These are phyloP conservation scores for Saccharomycopsis malanga DNA, from an alignment of 805 yeast species.

Conservation along the genomic window DNA sequence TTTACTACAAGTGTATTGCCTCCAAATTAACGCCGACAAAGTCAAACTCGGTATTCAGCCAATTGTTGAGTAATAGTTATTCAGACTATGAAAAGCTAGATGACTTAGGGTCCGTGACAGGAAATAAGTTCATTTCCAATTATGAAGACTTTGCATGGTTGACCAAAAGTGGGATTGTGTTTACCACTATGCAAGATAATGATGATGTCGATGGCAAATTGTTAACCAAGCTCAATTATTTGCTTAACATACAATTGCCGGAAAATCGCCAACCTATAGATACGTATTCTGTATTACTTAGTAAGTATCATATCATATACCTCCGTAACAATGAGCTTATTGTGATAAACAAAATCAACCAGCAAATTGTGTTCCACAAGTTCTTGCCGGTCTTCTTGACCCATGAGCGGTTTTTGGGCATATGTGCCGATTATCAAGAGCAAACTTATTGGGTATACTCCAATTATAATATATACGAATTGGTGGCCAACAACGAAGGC, in stretches of 20 bases:
- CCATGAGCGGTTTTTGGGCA: constrained; percentile 37
- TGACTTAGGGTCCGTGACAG: constrained; percentile 27
- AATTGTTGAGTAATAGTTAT: constrained; percentile 24
- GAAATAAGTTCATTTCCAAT: constrained; percentile 29
- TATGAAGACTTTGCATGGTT: constrained; percentile 38
- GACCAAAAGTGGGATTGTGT: constrained; percentile 40
- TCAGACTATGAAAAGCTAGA: constrained; percentile 34
- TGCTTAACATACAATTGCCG: constrained; percentile 36
- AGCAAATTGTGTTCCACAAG: constrained; percentile 38
- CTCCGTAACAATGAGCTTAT: constrained; percentile 35
- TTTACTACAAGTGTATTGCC: constrained; percentile 25
- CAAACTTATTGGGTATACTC: constrained; percentile 77
- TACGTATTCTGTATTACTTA: constrained; percentile 38
- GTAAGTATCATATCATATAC: constrained; percentile 48
- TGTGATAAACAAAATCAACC: constrained; percentile 45
- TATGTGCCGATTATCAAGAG: constrained; percentile 41
- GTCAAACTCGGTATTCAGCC: constrained; percentile 24
- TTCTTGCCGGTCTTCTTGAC: constrained; percentile 30
- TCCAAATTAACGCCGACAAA: constrained; percentile 23
- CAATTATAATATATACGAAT: constrained; percentile 54
- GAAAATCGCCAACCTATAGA: constrained; percentile 24
- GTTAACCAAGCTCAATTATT: constrained; percentile 32
- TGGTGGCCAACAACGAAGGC: constrained; percentile 62
- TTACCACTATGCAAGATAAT: constrained; percentile 22
- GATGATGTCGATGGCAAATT: constrained; percentile 22